These are phyloP conservation scores for Hypoxylon sp. DNA, from an alignment of 2,329 filamentous ascomycete species.

Conservation along the genomic window DNA sequence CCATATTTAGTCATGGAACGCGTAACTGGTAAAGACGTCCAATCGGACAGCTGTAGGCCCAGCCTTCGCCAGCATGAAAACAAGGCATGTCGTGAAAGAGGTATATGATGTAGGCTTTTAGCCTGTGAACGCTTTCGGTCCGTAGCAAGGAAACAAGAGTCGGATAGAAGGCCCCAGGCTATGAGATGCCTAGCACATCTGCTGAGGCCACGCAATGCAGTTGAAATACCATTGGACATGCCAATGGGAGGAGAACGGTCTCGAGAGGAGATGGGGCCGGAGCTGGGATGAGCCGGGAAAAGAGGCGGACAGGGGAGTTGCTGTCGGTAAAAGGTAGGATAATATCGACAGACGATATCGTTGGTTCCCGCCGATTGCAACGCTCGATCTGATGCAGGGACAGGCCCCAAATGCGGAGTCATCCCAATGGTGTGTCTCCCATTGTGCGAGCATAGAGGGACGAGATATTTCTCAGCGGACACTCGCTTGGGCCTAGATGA, in stretches of 20 bases:
- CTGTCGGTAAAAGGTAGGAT: slow-evolving; percentile 39
- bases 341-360: slow-evolving; percentile 34
- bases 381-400: slow-evolving; percentile 34
- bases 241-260: slow-evolving; percentile 9
- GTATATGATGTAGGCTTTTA: slow-evolving; percentile 27
- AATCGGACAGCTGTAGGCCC: slow-evolving; percentile 5
- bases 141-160: slow-evolving; percentile 16
- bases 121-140: slow-evolving; percentile 30
- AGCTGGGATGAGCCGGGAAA: slow-evolving; percentile 35
- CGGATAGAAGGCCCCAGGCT: slow-evolving; percentile 6
- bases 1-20: slow-evolving; percentile 30
- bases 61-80: slow-evolving; percentile 17
- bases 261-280: slow-evolving; percentile 17
- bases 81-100: slow-evolving; percentile 16
- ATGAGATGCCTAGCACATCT: slow-evolving; percentile 10
- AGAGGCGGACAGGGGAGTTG: slow-evolving; percentile 20
- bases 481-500: slow-evolving; percentile 19
- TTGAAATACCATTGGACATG: slow-evolving; percentile 18
- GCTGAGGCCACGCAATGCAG: slow-evolving; percentile 24
- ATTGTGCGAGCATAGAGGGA: slow-evolving; percentile 7
- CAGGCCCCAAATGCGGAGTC: slow-evolving; percentile 14
- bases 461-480: slow-evolving; percentile 2
- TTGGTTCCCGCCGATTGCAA: slow-evolving; percentile 34
- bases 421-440: slow-evolving; percentile 12
- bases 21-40: slow-evolving; percentile 18